phyloP scores from a whole-genome alignment of 495 filamentous ascomycete species.

The Neurospora cerealis region DNA sequence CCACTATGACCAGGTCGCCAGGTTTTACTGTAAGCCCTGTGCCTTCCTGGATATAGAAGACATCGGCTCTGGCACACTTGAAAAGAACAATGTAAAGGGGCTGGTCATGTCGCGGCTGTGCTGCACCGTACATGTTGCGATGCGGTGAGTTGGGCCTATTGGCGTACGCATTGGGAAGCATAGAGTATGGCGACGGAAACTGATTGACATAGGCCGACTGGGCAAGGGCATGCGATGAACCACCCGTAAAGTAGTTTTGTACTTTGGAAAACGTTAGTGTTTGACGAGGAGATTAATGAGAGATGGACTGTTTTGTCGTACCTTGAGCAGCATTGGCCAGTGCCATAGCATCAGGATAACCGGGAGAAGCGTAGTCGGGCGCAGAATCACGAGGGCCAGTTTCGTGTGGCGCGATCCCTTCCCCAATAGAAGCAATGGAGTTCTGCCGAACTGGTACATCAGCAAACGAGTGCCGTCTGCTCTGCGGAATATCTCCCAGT shows the following conservation, averaged over 20 bases:
- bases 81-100: constrained; percentile 89
- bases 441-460: constrained; percentile 58
- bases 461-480: constrained; percentile 95
- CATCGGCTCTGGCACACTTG: constrained; percentile 87
- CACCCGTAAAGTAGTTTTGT: constrained; percentile 38
- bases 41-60: constrained; percentile 93
- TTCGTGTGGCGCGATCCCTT: constrained; percentile 38
- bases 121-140: constrained; percentile 49
- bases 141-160: constrained; percentile 45
- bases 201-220: constrained; percentile 29
- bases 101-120: constrained; percentile 66
- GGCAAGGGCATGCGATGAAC: constrained; percentile 29
- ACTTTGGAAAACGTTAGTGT: constrained; percentile 28
- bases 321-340: not conserved
- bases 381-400: constrained; percentile 27
- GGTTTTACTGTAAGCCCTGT: constrained; percentile 82
- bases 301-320: not conserved
- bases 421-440: constrained; percentile 56
- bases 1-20: constrained; percentile 92
- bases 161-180: constrained; percentile 46
- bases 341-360: not conserved
- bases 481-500: constrained; percentile 63
- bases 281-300: not conserved
- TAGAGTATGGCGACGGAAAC: constrained; percentile 29
- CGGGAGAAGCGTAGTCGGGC: constrained; percentile 5